Evolutionary conservation across 345 rosid genomes (phyloP), one percentile per base, ranked within the genome.

Genomic region (Pugionium cornutum): DNA sequence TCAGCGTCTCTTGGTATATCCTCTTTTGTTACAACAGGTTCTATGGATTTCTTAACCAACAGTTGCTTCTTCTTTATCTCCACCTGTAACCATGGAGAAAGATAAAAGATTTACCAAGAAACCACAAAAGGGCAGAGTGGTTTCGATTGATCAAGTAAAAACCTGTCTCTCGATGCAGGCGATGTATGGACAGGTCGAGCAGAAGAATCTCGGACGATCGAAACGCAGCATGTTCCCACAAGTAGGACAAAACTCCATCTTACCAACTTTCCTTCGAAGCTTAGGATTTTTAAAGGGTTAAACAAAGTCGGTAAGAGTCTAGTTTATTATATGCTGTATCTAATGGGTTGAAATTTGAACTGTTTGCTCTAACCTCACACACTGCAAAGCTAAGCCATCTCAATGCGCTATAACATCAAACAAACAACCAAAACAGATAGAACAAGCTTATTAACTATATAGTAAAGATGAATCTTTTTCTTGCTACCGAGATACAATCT

Each of bases 161-260:
- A 72, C 78, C 61, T 68, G 64, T 68, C 60, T 54, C 8, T 68
- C 69, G 28, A 68, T 75, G 33, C 32, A 28, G 50, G 70, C 64
- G 30, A 75, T 62, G 57, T 75, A 75, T 0, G 78, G 78, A 44
- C 78, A 75, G 4, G 78, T 63, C 0, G 73, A 51, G 45, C 78
- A 75, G 52, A 36, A 57, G 62, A 75, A 75, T 64, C 65, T 51
- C 0, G 60, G 63, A 9, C 26, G 4, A 29, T 65, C 70, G 39
- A 69, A 75, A 39, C 66, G 75, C 9, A 69, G 45, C 78, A 75
- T 36, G 50, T 75, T 75, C 32, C 66, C 74, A 68, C 78, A 75
- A 2, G 66, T 62, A 0, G 78, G 78, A 27, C 78, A 75, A 36
- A 75, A 75, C 44, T 68, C 78, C 78, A 75, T 75, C 53, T 49